Base-by-base conservation (phyloP, 1,284 basidiomycete genomes). In the Gastroboletus turbinatus region DNA sequence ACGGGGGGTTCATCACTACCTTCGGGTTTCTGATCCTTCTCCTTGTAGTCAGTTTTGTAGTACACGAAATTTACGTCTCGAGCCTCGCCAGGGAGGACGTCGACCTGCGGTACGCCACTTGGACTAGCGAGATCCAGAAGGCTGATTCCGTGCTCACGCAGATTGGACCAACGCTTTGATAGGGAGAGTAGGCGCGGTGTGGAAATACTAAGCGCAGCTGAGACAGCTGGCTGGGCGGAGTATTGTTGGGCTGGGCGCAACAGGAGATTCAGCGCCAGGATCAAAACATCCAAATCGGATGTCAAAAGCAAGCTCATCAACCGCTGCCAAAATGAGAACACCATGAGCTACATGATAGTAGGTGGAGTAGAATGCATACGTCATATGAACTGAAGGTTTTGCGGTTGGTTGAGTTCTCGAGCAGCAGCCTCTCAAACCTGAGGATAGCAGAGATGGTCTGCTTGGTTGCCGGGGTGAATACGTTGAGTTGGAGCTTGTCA, bases 331-430 rank as follows among this genome's bases (percentile, higher is more conserved):
- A 2, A 16, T 23, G 13, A 49, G 11, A 52, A 32, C 58, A 42
- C 54, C 39, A 53, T 60, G 40, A 57, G 63, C 42, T 40, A 64
- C 52, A 60, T 45, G 53, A 52, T 17, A 46, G 44, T 42, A 17
- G 53, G 38, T 40, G 2, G 29, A 50, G 50, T 47, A 54, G 49
- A 33, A 35, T 23, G 76, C 93, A 75, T 74, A 97, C 96, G 73
- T 99, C 97, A 73, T 98, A 99, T 4, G 95, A 98, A 59, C 86
- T 88, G 76, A 92, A 99, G 57, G 96, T 90, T 79, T 98, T 99
- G 68, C 97, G 82, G 71, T 97, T 99, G 46, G 96, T 99, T 57
- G 96, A 97, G 73, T 98, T 98, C 76, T 99, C 97, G 67, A 99
- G 78, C 50, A 99, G 77, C 45, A 99, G 77, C 53, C 92, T 83